A percentile compares a stretch with the other conserved stretches of the same genome.
Evolutionary conservation across 305 asterid genomes (phyloP).

Genomic region (Solanum chacoense): DNA sequence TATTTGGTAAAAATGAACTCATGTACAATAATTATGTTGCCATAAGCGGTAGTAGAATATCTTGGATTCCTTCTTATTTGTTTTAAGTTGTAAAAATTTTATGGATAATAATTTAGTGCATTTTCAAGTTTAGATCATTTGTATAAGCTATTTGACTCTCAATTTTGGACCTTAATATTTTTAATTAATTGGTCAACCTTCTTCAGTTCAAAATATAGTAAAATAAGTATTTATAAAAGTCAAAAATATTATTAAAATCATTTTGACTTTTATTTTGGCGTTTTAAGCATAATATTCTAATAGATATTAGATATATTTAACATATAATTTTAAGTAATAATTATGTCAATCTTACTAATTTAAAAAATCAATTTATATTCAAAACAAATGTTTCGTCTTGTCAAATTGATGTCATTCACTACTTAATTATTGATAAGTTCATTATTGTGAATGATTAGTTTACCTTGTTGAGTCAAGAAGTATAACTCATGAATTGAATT

Average conservation of each 20-base stretch:
- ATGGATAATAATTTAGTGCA: too few species aligned
- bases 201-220: not conserved
- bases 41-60: not conserved
- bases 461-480: not conserved
- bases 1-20: not conserved
- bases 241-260: too few species aligned
- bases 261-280: too few species aligned
- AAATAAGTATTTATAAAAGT: not conserved
- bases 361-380: not conserved
- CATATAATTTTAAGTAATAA: not conserved
- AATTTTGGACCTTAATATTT: not conserved
- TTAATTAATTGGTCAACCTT: not conserved
- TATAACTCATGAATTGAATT: too few species aligned
- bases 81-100: not conserved
- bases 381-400: not conserved
- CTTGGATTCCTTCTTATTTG: not conserved
- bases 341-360: not conserved
- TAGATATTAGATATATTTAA: not conserved
- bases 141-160: not conserved
- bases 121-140: too few species aligned
- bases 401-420: not conserved
- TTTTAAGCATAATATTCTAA: not conserved
- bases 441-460: not conserved
- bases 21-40: not conserved
- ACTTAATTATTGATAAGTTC: not conserved